These are phyloP conservation scores for Pseudogymnoascus sp. DNA, from an alignment of 2,329 filamentous ascomycete species.

Conservation along the genomic window DNA sequence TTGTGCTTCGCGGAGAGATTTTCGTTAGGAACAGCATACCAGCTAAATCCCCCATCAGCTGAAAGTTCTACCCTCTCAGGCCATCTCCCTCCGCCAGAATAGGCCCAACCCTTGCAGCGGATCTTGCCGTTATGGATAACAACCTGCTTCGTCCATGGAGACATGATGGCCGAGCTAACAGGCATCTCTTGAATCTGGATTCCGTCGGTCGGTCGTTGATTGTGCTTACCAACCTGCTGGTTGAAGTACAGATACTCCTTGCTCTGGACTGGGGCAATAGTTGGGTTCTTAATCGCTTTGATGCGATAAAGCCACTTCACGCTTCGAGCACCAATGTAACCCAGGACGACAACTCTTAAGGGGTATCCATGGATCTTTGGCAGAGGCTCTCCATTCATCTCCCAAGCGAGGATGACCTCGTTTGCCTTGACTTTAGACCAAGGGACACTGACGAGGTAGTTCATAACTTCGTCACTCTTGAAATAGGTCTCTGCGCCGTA, in stretches of 20 bases:
- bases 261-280: slow-evolving; percentile 53
- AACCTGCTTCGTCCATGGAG: slow-evolving; percentile 40
- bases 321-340: slow-evolving; percentile 59
- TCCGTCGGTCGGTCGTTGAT: slow-evolving; percentile 59
- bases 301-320: slow-evolving; percentile 66
- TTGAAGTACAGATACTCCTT: slow-evolving; percentile 64
- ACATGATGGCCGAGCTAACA: slow-evolving; percentile 61
- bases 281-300: slow-evolving; percentile 51
- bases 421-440: slow-evolving; percentile 60
- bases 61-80: slow-evolving; percentile 64
- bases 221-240: slow-evolving; percentile 63
- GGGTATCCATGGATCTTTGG: slow-evolving; percentile 63
- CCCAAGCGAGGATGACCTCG: slow-evolving; percentile 61
- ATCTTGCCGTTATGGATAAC: slow-evolving; percentile 26
- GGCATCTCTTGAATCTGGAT: slow-evolving; percentile 66
- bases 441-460: slow-evolving; percentile 63
- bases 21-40: slow-evolving; percentile 58
- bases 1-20: slow-evolving; percentile 57
- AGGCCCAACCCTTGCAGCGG: slow-evolving; percentile 56
- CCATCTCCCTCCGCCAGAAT: slow-evolving; percentile 59
- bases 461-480: slow-evolving; percentile 58
- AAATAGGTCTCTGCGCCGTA: slow-evolving; percentile 69
- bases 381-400: slow-evolving; percentile 60
- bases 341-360: slow-evolving; percentile 55
- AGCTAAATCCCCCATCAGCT: slow-evolving; percentile 56